Evolutionary conservation across 306 rosid species (phyloP), one percentile per base, ranked within the genome.

Genomic region (Carpinus fangiana): DNA sequence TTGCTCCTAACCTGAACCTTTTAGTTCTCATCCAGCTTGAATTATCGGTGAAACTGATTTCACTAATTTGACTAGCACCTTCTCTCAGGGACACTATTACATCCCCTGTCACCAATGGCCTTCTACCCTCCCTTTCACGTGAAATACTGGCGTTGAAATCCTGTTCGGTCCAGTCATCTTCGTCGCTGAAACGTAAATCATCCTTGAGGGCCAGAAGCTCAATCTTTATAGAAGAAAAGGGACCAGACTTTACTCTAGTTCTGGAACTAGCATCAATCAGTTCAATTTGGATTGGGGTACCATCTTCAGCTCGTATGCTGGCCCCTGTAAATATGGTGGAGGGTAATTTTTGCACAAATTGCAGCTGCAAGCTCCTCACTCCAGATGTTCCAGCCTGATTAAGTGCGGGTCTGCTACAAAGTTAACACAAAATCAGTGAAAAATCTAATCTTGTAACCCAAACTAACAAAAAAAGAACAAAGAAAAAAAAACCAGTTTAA

Each of bases 11-110:
- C 70, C 91, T 81, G 73, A 90, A 90, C 77, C 1, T 89, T 18
- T 88, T 17, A 77, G 84, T 50, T 76, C 87, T 84, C 7, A 70
- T 55, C 98, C 98, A 93, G 64, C 90, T 81, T 0, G 98, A 93
- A 54, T 90, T 93, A 74, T 93, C 98, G 3, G 84, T 88, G 17
- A 93, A 79, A 69, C 10, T 1, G 18, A 76, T 11, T 4, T 85
- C 51, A 48, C 59, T 9, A 1, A 89, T 65, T 7, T 0, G 4
- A 43, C 82, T 87, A 72, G 83, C 80, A 47, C 98, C 98, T 28
- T 84, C 77, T 60, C 57, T 51, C 8, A 93, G 76, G 14, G 81
- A 82, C 17, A 85, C 16, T 13, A 68, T 21, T 64, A 26, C 66
- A 10, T 85, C 89, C 6, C 98, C 98, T 5, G 52, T 72, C 76